phyloP scores from a whole-genome alignment of 352 stramenopile genomes.

The Globisporangium paddicum region DNA sequence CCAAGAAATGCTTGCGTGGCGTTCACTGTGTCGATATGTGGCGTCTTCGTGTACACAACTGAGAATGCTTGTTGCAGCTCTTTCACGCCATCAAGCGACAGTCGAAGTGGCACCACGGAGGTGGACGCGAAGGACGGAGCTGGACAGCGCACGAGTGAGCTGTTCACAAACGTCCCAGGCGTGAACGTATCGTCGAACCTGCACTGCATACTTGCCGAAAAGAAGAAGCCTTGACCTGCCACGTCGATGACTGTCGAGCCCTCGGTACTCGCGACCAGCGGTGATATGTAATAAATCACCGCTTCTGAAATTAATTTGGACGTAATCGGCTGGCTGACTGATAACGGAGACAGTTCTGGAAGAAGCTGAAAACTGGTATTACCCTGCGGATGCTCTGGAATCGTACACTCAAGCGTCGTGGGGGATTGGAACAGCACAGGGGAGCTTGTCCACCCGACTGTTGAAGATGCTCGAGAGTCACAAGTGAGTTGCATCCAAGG shows the following conservation, averaged over 20 bases:
- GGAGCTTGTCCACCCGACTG: slow-evolving; percentile 14
- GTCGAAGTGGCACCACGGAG: slow-evolving; percentile 19
- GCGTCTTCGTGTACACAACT: slow-evolving; percentile 18
- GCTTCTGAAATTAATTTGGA: slow-evolving; percentile 28
- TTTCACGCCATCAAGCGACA: slow-evolving; percentile 23
- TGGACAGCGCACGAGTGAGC: slow-evolving; percentile 30
- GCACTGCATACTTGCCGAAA: slow-evolving; percentile 21
- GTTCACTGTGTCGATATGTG: slow-evolving; percentile 5
- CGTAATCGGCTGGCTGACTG: slow-evolving; percentile 1
- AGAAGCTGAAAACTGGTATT: slow-evolving; percentile 22
- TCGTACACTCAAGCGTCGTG: slow-evolving; percentile 22
- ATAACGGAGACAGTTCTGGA: slow-evolving; percentile 19
- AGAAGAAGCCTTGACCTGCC: slow-evolving; percentile 30
- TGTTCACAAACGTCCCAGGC: slow-evolving; percentile 26
- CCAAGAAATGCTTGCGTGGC: not conserved
- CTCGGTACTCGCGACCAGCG: slow-evolving; percentile 15
- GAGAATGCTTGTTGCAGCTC: slow-evolving; percentile 15
- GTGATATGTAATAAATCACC: slow-evolving; percentile 21
- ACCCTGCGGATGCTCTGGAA: slow-evolving; percentile 9
- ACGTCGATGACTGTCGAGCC: slow-evolving; percentile 22
- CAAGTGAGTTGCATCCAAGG: slow-evolving; percentile 37
- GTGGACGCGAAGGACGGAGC: slow-evolving; percentile 19
- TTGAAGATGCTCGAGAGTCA: slow-evolving; percentile 17
- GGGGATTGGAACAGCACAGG: slow-evolving; percentile 17
- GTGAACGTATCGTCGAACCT: slow-evolving; percentile 14